A percentile compares a stretch with the other conserved stretches of the same genome.
These are phyloP conservation scores for Bonia amplexicaulis DNA, from an alignment of 176 grass and related monocot genomes.

Conservation along the genomic window DNA sequence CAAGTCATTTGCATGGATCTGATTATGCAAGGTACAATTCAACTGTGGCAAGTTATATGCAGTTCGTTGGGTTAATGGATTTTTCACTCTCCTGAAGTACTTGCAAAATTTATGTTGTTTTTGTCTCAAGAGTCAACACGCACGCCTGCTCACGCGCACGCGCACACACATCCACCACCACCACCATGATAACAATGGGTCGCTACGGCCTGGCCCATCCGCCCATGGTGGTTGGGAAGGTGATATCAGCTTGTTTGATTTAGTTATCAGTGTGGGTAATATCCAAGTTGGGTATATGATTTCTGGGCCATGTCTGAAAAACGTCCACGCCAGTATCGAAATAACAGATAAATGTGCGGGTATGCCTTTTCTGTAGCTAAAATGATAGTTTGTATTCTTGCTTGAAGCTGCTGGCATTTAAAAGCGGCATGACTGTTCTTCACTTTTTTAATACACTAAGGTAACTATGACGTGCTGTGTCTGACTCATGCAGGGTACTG, in stretches of 20 bases:
- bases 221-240: not conserved
- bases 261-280: conserved; percentile 4
- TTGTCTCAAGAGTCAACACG: not conserved
- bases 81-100: not conserved
- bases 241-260: conserved; percentile 6
- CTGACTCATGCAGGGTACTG: conserved; percentile 57
- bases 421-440: not conserved
- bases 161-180: not conserved
- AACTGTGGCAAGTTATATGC: not conserved
- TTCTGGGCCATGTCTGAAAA: not conserved
- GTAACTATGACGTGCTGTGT: not conserved
- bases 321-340: not conserved
- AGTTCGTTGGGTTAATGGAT: not conserved
- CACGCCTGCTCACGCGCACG: too few relatives aligned
- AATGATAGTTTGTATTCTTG: not conserved
- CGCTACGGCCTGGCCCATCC: not conserved
- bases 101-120: conserved; percentile 9
- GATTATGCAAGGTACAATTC: conserved; percentile 86
- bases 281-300: not conserved
- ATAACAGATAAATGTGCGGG: not conserved
- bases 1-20: conserved; percentile 93
- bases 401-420: not conserved
- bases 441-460: not conserved
- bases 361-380: conserved; percentile 3
- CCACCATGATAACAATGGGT: not conserved